Base-by-base conservation (phyloP, 805 yeast species). In the Candida morakotiae region DNA sequence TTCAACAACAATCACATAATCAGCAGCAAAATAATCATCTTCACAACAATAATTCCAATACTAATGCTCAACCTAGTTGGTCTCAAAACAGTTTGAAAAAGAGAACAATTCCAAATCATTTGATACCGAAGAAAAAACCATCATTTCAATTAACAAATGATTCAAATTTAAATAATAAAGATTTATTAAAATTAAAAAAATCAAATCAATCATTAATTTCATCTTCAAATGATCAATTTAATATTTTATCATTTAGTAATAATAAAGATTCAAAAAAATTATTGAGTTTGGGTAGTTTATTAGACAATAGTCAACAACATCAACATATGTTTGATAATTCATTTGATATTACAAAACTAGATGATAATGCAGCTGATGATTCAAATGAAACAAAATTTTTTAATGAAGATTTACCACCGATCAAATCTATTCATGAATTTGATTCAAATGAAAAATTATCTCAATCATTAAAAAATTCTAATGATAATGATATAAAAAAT, bases 341-440 rank as follows among this genome's bases (percentile, higher is more conserved):
- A 9, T 45, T 51, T 9, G 58, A 55, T 23, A 19, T 45, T 11
- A 38, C 55, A 19, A 39, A 34, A 32, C 50, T 45, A 36, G 63
- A 60, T 34, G 63, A 62, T 4, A n/a, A n/a, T n/a, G 58, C 63
- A 21, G 44, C 51, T n/a, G 55, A 57, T 28, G 38, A 28, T n/a
- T 5, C 21, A 17, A 28, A 52, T 31, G 59, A 58, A 31, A 9
- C 18, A 13, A 13, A 27, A 9, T 24, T 19, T 7, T 17, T 28
- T 15, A 14, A 20, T 13, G 30, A 26, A 6, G 78, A 73, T 41
- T 42, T 60, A 24, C 81, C 80, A 9, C 82, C 81, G 1, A 51
- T 64, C 5, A 55, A 68, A 41, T 74, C 81, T 3, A 58, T 76
- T 18, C 70, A 65, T 43, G 82, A 76, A 45, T 59, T 73, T 39